These are phyloP conservation scores for Blastobotrys parvus DNA, from an alignment of 805 yeast species.

Conservation along the genomic window DNA sequence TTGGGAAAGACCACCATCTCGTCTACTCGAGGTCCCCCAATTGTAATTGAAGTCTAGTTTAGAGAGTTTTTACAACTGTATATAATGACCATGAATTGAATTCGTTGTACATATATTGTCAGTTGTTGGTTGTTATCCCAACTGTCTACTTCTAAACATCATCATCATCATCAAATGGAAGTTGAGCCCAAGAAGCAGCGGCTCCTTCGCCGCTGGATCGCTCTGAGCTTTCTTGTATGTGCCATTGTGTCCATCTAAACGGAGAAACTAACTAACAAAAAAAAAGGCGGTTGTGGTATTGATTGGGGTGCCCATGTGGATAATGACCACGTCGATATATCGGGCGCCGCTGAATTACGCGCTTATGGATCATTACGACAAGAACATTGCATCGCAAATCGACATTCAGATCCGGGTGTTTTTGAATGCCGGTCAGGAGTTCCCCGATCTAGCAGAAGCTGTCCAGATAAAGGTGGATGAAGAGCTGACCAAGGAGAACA, in stretches of 20 bases:
- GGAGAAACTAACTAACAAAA: not conserved
- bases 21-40: constrained; percentile 73
- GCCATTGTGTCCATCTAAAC: too few relatives aligned
- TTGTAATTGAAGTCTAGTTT: constrained; percentile 44
- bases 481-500: constrained; percentile 25
- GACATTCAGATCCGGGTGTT: constrained; percentile 23
- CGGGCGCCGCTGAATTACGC: constrained; percentile 52
- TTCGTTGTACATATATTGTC: not conserved
- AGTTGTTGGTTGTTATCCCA: not conserved
- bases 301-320: constrained; percentile 55
- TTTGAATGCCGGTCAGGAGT: constrained; percentile 37
- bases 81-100: not conserved
- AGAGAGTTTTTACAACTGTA: not conserved
- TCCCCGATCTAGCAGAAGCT: constrained; percentile 62
- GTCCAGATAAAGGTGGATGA: constrained; percentile 39
- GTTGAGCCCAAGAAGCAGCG: not conserved
- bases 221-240: constrained; percentile 7
- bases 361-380: constrained; percentile 31
- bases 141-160: too few relatives aligned
- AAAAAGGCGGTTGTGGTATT: too few relatives aligned
- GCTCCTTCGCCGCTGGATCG: constrained; percentile 7
- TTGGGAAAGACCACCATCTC: constrained; percentile 62
- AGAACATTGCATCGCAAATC: constrained; percentile 21
- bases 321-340: constrained; percentile 49
- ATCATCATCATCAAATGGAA: not conserved